Evolutionary conservation across 495 filamentous ascomycete genomes (phyloP), one percentile per base, ranked within the genome.

Genomic region (Aspergillus haitiensis): DNA sequence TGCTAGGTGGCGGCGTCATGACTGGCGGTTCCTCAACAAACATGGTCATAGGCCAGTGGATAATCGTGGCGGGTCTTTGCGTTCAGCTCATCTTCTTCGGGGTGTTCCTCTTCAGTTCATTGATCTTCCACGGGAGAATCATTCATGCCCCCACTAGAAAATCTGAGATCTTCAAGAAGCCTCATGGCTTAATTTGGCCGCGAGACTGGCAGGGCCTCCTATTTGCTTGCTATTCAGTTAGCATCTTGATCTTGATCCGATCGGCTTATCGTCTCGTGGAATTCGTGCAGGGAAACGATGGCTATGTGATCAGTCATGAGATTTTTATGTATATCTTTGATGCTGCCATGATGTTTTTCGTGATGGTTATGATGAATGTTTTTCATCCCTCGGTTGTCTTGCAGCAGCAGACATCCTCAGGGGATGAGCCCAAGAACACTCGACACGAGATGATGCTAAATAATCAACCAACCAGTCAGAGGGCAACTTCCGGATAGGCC

Each of bases 11-110:
- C 31, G 68, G 58, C 42, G 50, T 68, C 11, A 62, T 71, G 60
- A 58, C 66, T 1, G 8, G 16, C 1, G 64, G 62, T 1, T 61
- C 58, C 1, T 50, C 46, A 4, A 61, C 44, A 12, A 46, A 48
- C 16, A 42, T 64, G 21, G 54, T 65, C 13, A 59, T 60, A 1
- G 82, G 78, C 11, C 64, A 81, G 59, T 66, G 69, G 11, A 63
- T 83, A 32, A 70, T 83, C 47, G 53, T 81, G 36, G 69, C 48
- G 21, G 78, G 77, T 33, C 61, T 81, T 2, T 59, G 66, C 12
- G 56, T 76, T 27, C 77, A 81, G 59, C 59, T 82, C n/a, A 6
- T 74, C 44, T 71, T 73, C 52, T 81, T 81, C 62, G 69, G 68
- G 13, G 63, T 77, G 39, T 81, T 81, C 61, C 56, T 79, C 18